Percentiles rank a stretch among this genome's conserved stretches.
Evolutionary conservation across 495 filamentous ascomycete genomes (phyloP).

Genomic region (Lichina pygmaea): DNA sequence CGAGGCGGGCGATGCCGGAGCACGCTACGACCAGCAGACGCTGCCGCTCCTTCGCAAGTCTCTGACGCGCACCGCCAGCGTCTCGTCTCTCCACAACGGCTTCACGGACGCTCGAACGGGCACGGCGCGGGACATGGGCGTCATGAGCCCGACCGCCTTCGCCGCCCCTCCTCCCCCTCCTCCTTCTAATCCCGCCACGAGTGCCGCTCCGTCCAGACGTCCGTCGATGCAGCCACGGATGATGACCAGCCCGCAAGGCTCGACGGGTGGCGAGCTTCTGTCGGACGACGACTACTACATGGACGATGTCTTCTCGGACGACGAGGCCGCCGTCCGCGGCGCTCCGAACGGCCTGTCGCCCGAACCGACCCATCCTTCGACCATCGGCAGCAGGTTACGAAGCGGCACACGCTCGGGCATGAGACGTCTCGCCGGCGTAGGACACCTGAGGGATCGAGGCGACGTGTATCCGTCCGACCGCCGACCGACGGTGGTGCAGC

Average conservation of each 20-base stretch:
- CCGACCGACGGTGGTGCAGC: background rate
- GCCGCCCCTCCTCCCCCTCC: constrained; percentile 8
- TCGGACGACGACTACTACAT: constrained; percentile 7
- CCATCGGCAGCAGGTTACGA: constrained; percentile 25
- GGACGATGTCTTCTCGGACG: constrained; percentile 29
- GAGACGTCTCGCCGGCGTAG: constrained; percentile 36
- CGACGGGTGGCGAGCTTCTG: constrained; percentile 1
- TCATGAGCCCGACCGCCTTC: constrained; percentile 37
- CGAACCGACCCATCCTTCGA: constrained; percentile 16
- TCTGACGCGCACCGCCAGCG: constrained; percentile 38
- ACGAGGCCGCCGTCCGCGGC: constrained; percentile 23
- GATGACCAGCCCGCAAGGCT: background rate
- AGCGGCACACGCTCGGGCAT: constrained; percentile 27
- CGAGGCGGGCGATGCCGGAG: constrained; percentile 40
- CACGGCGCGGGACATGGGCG: constrained; percentile 24
- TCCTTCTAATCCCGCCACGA: constrained; percentile 5
- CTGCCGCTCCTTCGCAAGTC: constrained; percentile 74
- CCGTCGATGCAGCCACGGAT: background rate
- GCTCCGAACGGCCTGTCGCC: constrained; percentile 16
- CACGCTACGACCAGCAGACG: constrained; percentile 84
- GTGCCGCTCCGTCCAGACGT: too few relatives aligned
- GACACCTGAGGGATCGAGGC: constrained; percentile 31
- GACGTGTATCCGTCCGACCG: constrained; percentile 7
- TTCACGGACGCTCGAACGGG: constrained; percentile 46
- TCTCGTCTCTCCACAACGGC: constrained; percentile 66